Conservation (phyloP, 108 stramenopile species). For the Stephanodiscus minutulus region DNA sequence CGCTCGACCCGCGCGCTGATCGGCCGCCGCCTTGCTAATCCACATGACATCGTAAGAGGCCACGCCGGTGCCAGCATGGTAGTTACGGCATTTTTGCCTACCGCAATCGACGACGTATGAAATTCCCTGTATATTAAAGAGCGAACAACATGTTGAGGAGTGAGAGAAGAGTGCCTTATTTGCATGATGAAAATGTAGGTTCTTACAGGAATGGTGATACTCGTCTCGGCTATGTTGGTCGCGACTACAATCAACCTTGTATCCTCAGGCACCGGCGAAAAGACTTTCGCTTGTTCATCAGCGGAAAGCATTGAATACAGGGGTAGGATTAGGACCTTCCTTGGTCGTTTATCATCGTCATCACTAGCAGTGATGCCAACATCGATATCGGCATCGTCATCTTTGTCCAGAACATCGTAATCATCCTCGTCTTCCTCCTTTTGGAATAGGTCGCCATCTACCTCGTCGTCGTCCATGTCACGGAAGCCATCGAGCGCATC, state of each 20-base stretch:
- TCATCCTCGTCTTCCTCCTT: constrained; percentile 57
- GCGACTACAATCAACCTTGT: constrained; percentile 93
- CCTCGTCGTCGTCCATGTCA: constrained; percentile 90
- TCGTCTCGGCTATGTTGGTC: constrained; percentile 98
- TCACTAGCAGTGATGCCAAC: constrained; percentile 19
- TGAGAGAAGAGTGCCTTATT: neutral
- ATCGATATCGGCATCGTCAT: constrained; percentile 21
- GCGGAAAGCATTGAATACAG: constrained; percentile 94
- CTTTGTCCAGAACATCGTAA: constrained; percentile 12
- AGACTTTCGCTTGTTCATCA: constrained; percentile 91
- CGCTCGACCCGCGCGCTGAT: constrained; percentile 97
- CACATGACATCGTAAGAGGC: constrained; percentile 92
- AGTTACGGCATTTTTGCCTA: constrained; percentile 91
- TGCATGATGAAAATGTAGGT: neutral
- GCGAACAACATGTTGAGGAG: constrained; percentile 48
- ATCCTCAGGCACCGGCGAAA: constrained; percentile 86
- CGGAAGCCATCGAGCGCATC: constrained; percentile 51
- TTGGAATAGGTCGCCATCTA: constrained; percentile 66
- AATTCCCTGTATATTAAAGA: constrained; percentile 65
- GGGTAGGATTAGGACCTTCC: constrained; percentile 78
- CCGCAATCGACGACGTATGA: constrained; percentile 98
- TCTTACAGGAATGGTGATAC: constrained; percentile 77
- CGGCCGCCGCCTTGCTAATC: constrained; percentile 96
- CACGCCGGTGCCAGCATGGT: constrained; percentile 82
- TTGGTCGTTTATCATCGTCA: constrained; percentile 58